Base-by-base conservation (phyloP, 495 filamentous ascomycete genomes). In the Penicillium parvum region DNA sequence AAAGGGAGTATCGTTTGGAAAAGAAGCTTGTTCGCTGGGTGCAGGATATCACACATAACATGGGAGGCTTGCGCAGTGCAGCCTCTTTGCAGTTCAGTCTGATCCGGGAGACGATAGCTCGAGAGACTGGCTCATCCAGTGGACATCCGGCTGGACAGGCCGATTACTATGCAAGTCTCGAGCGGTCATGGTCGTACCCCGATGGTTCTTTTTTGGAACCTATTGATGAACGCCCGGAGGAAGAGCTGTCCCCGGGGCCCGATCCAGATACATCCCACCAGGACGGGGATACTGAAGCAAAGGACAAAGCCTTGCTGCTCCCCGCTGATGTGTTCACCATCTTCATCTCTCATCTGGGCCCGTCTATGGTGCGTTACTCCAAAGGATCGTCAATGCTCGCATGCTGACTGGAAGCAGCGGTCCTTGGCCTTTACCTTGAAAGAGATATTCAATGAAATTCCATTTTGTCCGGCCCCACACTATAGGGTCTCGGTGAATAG, bases 11-110 rank as follows among this genome's bases (percentile, higher is more conserved):
- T 59, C 72, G 80, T 25, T 66, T 92, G 6, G 86, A 96, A 55
- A 81, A 81, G 41, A 83, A 77, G 5, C 74, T 97, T 10, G 82
- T 95, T 15, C 83, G 86, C 38, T 92, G 85, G 50, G 79, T 96
- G 66, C 88, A 95, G 52, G 82, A 82, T 30, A 77, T 98, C 27
- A 81, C 86, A 8, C 92, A 98, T 58, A 87, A 89, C 51, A 81
- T 97, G 47, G 91, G 92, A 54, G 92, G 91, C 3, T 67, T 98
- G 58, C 79, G 89, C 35, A 95, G 88, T 67, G 89, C 92, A 25
- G 89, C 92, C 15, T 76, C 81, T 12, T 86, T 90, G 6, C 92
- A 98, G 55, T 95, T 97, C 53, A 77, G 81, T 22, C 74, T 97
- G 18, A 69, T 96, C 17, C 77, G 77, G 45, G 83, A 90, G 50